phyloP scores from a whole-genome alignment of 768 basidiomycete species.

The Amanita subjunquillea region DNA sequence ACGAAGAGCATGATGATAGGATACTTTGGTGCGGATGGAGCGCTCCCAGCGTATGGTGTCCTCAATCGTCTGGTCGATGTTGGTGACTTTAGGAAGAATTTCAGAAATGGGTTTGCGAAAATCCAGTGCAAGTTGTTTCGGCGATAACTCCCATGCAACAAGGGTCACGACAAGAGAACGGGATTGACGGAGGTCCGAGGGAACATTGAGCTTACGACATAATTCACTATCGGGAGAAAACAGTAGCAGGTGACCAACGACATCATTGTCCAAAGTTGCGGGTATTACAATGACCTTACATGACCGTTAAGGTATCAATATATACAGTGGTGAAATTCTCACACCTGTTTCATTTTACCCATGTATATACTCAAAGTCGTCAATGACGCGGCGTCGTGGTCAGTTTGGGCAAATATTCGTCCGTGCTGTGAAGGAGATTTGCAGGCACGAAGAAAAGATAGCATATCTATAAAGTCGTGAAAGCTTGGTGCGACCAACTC shows the following conservation, averaged over 20 bases:
- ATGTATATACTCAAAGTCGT: constrained; percentile 34
- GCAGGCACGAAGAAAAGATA: constrained; percentile 37
- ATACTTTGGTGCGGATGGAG: constrained; percentile 14
- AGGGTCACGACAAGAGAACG: constrained; percentile 31
- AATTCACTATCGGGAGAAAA: constrained; percentile 31
- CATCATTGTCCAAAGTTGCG: constrained; percentile 31
- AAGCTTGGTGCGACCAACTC: constrained; percentile 36
- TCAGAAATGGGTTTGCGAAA: constrained; percentile 13
- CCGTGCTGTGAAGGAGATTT: constrained; percentile 42
- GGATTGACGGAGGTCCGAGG: constrained; percentile 19
- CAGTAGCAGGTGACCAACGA: constrained; percentile 48
- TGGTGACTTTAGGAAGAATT: background rate
- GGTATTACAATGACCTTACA: constrained; percentile 40
- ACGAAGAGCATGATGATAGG: constrained; percentile 29
- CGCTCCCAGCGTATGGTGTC: constrained; percentile 13
- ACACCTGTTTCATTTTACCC: constrained; percentile 35
- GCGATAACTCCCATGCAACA: constrained; percentile 34
- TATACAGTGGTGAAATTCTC: constrained; percentile 2
- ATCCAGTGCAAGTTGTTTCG: constrained; percentile 19
- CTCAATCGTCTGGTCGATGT: background rate
- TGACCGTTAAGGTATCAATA: no score
- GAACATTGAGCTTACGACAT: constrained; percentile 30
- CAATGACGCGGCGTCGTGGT: constrained; percentile 29
- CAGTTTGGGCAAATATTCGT: constrained; percentile 29
- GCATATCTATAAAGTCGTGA: constrained; percentile 37